These are phyloP conservation scores for Apiospora rasikravindrae DNA, from an alignment of 2,329 filamentous ascomycete genomes.

Conservation along the genomic window DNA sequence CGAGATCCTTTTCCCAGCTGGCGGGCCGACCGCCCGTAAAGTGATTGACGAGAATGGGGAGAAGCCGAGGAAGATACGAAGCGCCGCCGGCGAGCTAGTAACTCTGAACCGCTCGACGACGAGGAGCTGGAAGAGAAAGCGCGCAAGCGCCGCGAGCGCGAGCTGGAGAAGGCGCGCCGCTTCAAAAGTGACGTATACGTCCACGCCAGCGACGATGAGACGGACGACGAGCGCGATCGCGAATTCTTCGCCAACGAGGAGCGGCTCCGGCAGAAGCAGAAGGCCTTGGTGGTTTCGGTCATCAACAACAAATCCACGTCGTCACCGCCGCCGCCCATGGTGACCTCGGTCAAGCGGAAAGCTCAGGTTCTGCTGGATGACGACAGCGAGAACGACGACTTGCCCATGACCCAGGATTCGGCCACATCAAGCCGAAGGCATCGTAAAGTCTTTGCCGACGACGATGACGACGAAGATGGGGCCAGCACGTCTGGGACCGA, in stretches of 20 bases:
- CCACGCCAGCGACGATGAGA: constrained; percentile 84
- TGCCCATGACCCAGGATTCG: constrained; percentile 31
- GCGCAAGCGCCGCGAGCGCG: constrained; percentile 65
- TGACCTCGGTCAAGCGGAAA: constrained; percentile 39
- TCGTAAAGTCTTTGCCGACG: constrained; percentile 27
- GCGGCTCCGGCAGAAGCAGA: constrained; percentile 60
- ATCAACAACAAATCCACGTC: not conserved
- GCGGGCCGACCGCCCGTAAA: constrained; percentile 65
- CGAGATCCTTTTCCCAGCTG: constrained; percentile 65
- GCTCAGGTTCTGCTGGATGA: constrained; percentile 32
- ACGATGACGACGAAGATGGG: constrained; percentile 41
- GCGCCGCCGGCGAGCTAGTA: constrained; percentile 53
- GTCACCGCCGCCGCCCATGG: constrained; percentile 9
- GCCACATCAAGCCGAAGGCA: constrained; percentile 27
- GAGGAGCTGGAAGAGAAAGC: constrained; percentile 69
- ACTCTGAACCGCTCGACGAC: constrained; percentile 57
- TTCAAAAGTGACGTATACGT: constrained; percentile 88
- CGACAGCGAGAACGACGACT: constrained; percentile 34
- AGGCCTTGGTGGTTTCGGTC: constrained; percentile 38
- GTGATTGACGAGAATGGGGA: constrained; percentile 54
- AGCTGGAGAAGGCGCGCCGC: constrained; percentile 76
- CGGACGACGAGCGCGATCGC: constrained; percentile 72
- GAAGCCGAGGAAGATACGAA: constrained; percentile 59
- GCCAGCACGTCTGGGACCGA: constrained; percentile 34
- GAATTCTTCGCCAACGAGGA: constrained; percentile 83